phyloP scores from a whole-genome alignment of 1,139 yeast species.

The Magnusiomyces tetraspermus region DNA sequence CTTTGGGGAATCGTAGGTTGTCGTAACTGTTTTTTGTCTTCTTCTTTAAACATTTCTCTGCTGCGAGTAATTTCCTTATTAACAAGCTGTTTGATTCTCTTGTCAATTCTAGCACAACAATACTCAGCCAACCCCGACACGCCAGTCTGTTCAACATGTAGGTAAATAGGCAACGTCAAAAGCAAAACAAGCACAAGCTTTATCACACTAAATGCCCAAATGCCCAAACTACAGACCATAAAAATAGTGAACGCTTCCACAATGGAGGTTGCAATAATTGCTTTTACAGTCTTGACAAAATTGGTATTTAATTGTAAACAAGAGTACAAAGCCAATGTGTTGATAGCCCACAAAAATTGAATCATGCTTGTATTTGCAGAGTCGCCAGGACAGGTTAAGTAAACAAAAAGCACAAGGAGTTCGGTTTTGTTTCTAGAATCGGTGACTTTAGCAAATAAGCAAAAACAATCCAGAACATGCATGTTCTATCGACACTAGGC shows the following conservation, averaged over 20 bases:
- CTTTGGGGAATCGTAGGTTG: slow-evolving; percentile 9
- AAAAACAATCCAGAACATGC: slow-evolving; percentile 52
- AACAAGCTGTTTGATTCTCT: slow-evolving; percentile 45
- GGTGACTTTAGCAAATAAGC: slow-evolving; percentile 62
- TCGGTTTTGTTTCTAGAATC: slow-evolving; percentile 54
- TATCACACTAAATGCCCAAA: slow-evolving; percentile 64
- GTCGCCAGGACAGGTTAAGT: slow-evolving; percentile 60
- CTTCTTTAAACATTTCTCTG: slow-evolving; percentile 22
- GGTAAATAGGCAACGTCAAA: slow-evolving; percentile 47
- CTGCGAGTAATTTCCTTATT: slow-evolving; percentile 37
- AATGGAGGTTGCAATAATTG: slow-evolving; percentile 51
- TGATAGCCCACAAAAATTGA: slow-evolving; percentile 79
- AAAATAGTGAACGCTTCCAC: slow-evolving; percentile 62
- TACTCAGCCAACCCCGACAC: slow-evolving; percentile 44
- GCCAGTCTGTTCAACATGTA: slow-evolving; percentile 34
- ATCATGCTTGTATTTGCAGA: too few species aligned
- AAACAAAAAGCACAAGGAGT: slow-evolving; percentile 58
- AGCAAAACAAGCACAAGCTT: slow-evolving; percentile 50
- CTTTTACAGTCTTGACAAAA: slow-evolving; percentile 45
- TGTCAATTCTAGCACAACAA: slow-evolving; percentile 49
- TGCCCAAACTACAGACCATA: slow-evolving; percentile 65
- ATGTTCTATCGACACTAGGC: slow-evolving; percentile 23
- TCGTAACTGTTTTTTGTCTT: slow-evolving; percentile 21
- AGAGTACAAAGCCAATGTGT: slow-evolving; percentile 60
- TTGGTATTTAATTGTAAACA: slow-evolving; percentile 39